phyloP scores from a whole-genome alignment of 129 eudicot genomes.

The Pulicaria dysenterica region DNA sequence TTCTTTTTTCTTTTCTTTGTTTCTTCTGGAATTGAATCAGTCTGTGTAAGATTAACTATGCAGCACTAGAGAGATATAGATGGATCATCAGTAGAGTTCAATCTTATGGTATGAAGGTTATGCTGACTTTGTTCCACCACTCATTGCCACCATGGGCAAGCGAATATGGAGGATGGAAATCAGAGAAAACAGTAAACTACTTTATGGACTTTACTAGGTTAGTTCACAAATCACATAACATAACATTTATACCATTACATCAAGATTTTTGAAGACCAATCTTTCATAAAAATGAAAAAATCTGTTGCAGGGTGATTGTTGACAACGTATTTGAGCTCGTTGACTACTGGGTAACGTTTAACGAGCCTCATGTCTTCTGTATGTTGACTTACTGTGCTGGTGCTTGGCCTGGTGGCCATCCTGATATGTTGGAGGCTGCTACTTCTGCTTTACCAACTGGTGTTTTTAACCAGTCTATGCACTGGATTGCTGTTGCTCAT shows the following conservation, averaged over 20 bases:
- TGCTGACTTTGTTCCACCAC: constrained; percentile 97
- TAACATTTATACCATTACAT: neutral
- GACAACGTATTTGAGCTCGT: constrained; percentile 77
- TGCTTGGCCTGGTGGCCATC: constrained; percentile 99
- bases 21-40: constrained; percentile 13
- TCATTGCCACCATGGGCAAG: constrained; percentile 99
- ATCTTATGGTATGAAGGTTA: constrained; percentile 94
- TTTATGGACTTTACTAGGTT: constrained; percentile 97
- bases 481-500: constrained; percentile 93
- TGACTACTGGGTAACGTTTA: constrained; percentile 97
- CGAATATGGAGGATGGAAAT: constrained; percentile 96
- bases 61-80: constrained; percentile 92
- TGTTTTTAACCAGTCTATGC: constrained; percentile 80
- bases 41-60: constrained; percentile 71
- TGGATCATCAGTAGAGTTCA: constrained; percentile 87
- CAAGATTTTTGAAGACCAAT: constrained; percentile 5
- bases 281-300: neutral
- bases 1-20: neutral
- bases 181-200: constrained; percentile 85
- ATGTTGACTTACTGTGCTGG: constrained; percentile 96
- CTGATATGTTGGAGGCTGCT: constrained; percentile 95
- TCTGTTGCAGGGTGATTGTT: constrained; percentile 78
- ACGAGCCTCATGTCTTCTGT: constrained; percentile 94
- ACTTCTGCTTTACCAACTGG: constrained; percentile 95
- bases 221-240: neutral